Evolutionary conservation across 2,329 filamentous ascomycete species (phyloP), one percentile per base, ranked within the genome.

Genomic region (Ophiocordyceps camponoti-leonardi): DNA sequence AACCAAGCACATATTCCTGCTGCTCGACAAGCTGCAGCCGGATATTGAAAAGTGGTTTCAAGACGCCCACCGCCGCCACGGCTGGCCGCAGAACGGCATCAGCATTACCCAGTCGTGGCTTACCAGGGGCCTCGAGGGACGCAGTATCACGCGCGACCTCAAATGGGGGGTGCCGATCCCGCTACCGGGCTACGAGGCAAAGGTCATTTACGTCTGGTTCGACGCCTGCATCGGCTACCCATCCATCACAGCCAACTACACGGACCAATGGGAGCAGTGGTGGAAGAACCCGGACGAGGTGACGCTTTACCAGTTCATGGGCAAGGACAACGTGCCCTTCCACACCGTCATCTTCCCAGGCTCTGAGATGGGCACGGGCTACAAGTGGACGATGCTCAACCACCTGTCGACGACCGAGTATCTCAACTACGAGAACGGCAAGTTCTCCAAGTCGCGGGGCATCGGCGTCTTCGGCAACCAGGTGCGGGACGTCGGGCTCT

Each of bases 231-330:
- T 94, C 56, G 88, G 88, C 19, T 95, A 95, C 60, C 81, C 87
- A n/a, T 94, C 86, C 2, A 95, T 95, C 53, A 94, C 88, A 1
- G 86, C 85, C 51, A 87, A 79, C 54, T 94, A 94, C 62, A 94
- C 87, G 6, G 70, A 76, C 46, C 73, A 93, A 50, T 95, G 88
- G 88, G 80, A 94, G 67, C 75, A 85, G 58, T 95, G 88, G 88
- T 95, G 88, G 88, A 80, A 83, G 58, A 83, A 93, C 61, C 86
- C 86, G 0, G 81, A 94, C 41, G 73, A 94, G 31, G 87, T 95
- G 43, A 76, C 82, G 58, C 75, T 95, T 13, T 94, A 92, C 63
- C 88, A 95, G 66, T 93, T 95, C 71, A 85, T 94, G 77, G 88
- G 88, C 65, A 95, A 94, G 58, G 63, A 68, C 55, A 65, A 65